These are phyloP conservation scores for Leavenworthia alabamica DNA, from an alignment of 345 rosid genomes.

Conservation along the genomic window DNA sequence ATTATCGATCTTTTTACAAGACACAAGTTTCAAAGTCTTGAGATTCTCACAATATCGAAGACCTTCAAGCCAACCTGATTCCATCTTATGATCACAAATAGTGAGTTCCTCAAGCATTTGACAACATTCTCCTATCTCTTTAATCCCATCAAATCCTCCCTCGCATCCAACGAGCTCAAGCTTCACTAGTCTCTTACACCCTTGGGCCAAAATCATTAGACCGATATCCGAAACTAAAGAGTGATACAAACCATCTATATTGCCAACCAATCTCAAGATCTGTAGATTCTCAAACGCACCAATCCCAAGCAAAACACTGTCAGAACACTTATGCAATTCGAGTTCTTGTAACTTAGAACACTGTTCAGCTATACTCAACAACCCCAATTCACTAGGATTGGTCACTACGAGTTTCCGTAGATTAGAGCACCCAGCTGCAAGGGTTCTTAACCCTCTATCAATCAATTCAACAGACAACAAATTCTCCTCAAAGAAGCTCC, in stretches of 20 bases:
- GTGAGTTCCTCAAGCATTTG: constrained; percentile 92
- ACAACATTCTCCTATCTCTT: constrained; percentile 90
- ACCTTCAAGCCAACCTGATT: constrained; percentile 83
- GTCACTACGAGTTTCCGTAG: constrained; percentile 58
- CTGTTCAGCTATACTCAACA: constrained; percentile 54
- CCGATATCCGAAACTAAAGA: constrained; percentile 83
- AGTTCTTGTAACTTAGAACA: constrained; percentile 73
- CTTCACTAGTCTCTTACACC: constrained; percentile 82
- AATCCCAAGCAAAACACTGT: constrained; percentile 62
- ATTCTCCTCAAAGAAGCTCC: constrained; percentile 38
- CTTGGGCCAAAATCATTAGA: constrained; percentile 81
- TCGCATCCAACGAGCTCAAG: constrained; percentile 83
- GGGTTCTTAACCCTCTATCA: constrained; percentile 49
- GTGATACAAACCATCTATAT: constrained; percentile 54
- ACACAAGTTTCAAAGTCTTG: constrained; percentile 68
- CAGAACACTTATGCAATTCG: constrained; percentile 71
- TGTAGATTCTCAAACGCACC: constrained; percentile 83
- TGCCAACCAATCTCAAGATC: constrained; percentile 63
- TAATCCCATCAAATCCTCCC: constrained; percentile 91
- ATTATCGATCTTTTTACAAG: constrained; percentile 67
- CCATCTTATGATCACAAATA: constrained; percentile 82
- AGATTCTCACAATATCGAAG: constrained; percentile 76
- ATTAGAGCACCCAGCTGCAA: constrained; percentile 61
- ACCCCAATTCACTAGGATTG: constrained; percentile 65
- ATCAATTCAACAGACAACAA: constrained; percentile 55